Base-by-base conservation (phyloP, 2,329 filamentous ascomycete genomes). In the Calonectria pauciramosa region DNA sequence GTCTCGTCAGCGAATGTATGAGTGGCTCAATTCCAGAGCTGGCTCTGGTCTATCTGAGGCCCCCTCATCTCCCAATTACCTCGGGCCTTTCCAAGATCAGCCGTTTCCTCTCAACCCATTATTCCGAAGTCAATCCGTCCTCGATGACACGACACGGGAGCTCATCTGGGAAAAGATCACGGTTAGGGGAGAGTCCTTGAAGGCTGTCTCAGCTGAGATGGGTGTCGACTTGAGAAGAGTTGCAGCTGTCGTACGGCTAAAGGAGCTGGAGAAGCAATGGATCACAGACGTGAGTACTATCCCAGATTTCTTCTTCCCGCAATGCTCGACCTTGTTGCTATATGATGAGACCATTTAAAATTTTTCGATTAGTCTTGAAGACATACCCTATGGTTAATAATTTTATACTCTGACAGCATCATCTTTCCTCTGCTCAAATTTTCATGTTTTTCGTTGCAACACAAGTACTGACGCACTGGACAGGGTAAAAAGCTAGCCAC, bases 351-450 rank as follows among this genome's bases (percentile, higher is more conserved):
- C 83, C 84, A 86, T 95, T 90, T 89, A 87, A 91, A 90, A 91
- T 92, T 93, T 93, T 94, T 94, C 96, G 96, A 98, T 99, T 98
- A 98, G 96, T 99, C 96, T 98, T 97, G 90, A 98, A 98, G 96
- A 99, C 96, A 93, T 86, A 88, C 73, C 70, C 85, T 92, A 89
- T 97, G 95, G 95, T 98, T 96, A 96, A 90, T 91, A 74, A 79
- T 68, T 84, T 81, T 79, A 79, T 76, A 73, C 70, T 80, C 82
- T 82, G 81, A 73, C 77, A 65, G 34, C 72, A 74, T n/a, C 72
- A 60, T n/a, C 71, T 71, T 75, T 72, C 68, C 59, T 67, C 26
- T 49, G 18, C 49, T 63, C 16, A 41, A 79, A 65, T 54, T 69
- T 32, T 34, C 63, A 20, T 49, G 9, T 36, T 60, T 60, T 26